These are phyloP conservation scores for Urtica urens DNA, from an alignment of 306 rosid genomes.

Conservation along the genomic window DNA sequence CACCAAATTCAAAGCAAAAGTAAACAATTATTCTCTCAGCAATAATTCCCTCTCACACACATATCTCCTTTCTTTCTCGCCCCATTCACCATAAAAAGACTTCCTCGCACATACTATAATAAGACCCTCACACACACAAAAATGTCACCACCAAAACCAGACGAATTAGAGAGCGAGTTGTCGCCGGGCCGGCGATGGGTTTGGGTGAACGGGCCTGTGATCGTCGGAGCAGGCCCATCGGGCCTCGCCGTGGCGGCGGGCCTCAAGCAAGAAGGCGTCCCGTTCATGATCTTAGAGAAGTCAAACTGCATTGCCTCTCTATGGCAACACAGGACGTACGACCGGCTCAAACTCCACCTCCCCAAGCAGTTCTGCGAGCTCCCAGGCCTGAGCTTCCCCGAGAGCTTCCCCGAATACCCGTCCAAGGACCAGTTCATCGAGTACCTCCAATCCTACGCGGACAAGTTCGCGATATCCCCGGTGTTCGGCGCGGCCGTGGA, in stretches of 20 bases:
- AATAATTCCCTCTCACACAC: constrained; percentile 1
- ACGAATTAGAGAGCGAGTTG: background rate
- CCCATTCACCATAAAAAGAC: background rate
- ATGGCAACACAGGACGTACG: constrained; percentile 70
- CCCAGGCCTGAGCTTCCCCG: constrained; percentile 69
- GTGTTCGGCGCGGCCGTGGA: constrained; percentile 81
- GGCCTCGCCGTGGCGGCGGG: constrained; percentile 82
- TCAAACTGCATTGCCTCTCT: constrained; percentile 86
- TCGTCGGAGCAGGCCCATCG: constrained; percentile 89
- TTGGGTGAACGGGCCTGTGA: constrained; percentile 77
- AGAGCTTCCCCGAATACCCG: constrained; percentile 69
- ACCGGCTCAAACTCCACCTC: constrained; percentile 87
- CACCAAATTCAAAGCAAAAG: constrained; percentile 28
- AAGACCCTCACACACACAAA: too few relatives aligned
- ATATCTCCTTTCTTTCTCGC: background rate
- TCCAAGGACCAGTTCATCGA: constrained; percentile 62
- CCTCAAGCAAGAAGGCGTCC: constrained; percentile 67
- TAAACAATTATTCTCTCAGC: background rate
- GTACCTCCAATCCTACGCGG: constrained; percentile 68
- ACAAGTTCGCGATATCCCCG: constrained; percentile 56
- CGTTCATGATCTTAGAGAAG: constrained; percentile 59
- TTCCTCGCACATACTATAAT: too few relatives aligned
- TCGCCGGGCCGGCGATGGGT: constrained; percentile 39
- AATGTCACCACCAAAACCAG: constrained; percentile 23
- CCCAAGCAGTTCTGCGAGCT: constrained; percentile 77